Base-by-base conservation (phyloP, 2,329 filamentous ascomycete species). In the Penicillium sp. region DNA sequence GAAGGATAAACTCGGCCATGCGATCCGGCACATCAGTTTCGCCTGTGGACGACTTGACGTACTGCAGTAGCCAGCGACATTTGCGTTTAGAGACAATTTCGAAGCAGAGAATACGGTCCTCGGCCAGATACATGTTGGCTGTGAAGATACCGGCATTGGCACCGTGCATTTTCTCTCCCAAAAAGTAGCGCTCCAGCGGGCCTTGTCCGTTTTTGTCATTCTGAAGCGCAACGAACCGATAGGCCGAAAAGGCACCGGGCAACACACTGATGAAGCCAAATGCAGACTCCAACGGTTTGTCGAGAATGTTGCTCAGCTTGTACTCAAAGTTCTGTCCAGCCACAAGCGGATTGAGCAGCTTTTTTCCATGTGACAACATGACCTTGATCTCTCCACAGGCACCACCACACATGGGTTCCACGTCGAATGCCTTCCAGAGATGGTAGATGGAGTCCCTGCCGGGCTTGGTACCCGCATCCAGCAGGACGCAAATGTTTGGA, bases 311-410 rank as follows among this genome's bases (percentile, higher is more conserved):
- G 69, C 89, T 95, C 86, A 98, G 95, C 79, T 98, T 98, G 79
- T 98, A 98, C 74, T 98, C 93, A 61, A 98, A 98, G 66, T 98
- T 98, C 64, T 98, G 93, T 1, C 90, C 90, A 2, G 93, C 93
- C 24, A 98, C 88, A 4, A 98, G 79, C 0, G 93, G 93, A 63
- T 97, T 98, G 57, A 96, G 68, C 33, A 98, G 79, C 61, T 94
- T 90, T 70, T 87, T 91, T 55, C 91, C 90, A 49, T 80, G 83
- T 3, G 82, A 82, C 73, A 97, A 77, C 90, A 97, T 96, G 56
- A 91, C 91, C 72, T 98, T 97, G 76, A 98, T 98, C 70, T 98
- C 93, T 71, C 93, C 93, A 70, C 93, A 98, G 60, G 93, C 91
- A 59, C 93, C 93, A 58, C 86, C 93, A 66, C 93, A 97, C 85